Evolutionary conservation across 495 filamentous ascomycete species (phyloP).

Genomic region (Choiromyces venosus): DNA sequence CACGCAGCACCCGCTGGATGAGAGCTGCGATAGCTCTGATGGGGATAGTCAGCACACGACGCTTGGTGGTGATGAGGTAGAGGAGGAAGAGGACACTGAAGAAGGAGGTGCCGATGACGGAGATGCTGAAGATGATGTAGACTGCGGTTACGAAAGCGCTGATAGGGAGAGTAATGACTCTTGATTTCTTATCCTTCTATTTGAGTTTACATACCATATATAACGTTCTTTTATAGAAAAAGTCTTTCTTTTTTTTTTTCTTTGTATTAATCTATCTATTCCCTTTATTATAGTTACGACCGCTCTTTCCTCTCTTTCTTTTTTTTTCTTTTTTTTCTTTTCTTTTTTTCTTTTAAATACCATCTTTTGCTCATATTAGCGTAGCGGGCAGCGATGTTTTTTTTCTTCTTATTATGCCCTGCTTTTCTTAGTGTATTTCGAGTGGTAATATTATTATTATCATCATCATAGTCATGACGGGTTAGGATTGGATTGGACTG

Average conservation of each 20-base stretch:
- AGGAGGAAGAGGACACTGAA: conserved; percentile 4
- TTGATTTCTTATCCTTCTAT: neutral
- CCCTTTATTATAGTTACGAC: neutral
- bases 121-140: conserved; percentile 2
- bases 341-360: too few species aligned
- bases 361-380: too few species aligned
- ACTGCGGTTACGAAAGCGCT: neutral
- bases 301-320: neutral
- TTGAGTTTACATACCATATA: neutral
- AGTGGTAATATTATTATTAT: too few species aligned
- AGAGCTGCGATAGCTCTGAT: neutral
- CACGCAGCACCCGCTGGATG: neutral
- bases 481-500: too few species aligned
- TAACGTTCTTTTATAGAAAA: neutral
- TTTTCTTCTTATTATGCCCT: too few species aligned
- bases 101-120: conserved; percentile 7
- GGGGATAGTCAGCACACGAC: neutral
- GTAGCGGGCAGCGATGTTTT: too few species aligned
- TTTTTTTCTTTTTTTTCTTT: neutral
- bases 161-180: neutral
- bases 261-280: neutral
- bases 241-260: too few species aligned
- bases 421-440: too few species aligned
- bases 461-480: too few species aligned
- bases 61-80: neutral